Evolutionary conservation across 371 early-diverging fungal genomes (phyloP), one percentile per base, ranked within the genome.

Genomic region (Syncephalastrum monosporum): DNA sequence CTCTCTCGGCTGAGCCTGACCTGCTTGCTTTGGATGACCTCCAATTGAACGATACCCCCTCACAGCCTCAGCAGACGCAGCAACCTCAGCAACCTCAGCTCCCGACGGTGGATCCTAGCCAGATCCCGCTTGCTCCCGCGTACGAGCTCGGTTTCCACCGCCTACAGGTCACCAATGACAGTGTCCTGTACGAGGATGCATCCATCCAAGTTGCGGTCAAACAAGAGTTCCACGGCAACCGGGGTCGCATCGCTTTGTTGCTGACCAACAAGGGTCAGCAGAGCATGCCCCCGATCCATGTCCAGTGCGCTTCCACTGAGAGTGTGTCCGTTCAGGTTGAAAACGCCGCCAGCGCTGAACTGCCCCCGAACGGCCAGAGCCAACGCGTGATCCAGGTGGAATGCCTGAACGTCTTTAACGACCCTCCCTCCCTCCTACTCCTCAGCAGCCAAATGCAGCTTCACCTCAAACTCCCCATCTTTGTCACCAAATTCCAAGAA

Each of bases 121-220:
- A 64, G 38, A 58, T 67, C 23, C 75, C 71, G 14, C 52, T 85
- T 45, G 77, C 82, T 0, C 73, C 79, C 3, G 83, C 78, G 13
- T 78, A 80, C 47, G 85, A 85, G 50, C 74, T 74, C 44, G 81
- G 83, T 54, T 86, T 78, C 56, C 79, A 86, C 48, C 76, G 81
- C 38, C 60, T 89, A 13, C 73, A 82, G 29, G 88, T 83, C 62
- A 77, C 74, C 5, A 53, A 75, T 38, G 93, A 93, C 68, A 98
- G 98, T 15, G 86, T 96, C 0, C 69, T 98, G 42, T 95, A 91
- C 65, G 94, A 96, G 67, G 93, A 96, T 69, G 69, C 75, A 2
- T 82, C 86, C 49, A 53, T 97, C 43, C 93, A 95, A 64, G 82
- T 96, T 8, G 94, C 94, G 3, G 55, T 97, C 60, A 94, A 95